A percentile compares a stretch with the other conserved stretches of the same genome.
Conservation (phyloP, 768 basidiomycete genomes). For the Suillus brevipes region DNA sequence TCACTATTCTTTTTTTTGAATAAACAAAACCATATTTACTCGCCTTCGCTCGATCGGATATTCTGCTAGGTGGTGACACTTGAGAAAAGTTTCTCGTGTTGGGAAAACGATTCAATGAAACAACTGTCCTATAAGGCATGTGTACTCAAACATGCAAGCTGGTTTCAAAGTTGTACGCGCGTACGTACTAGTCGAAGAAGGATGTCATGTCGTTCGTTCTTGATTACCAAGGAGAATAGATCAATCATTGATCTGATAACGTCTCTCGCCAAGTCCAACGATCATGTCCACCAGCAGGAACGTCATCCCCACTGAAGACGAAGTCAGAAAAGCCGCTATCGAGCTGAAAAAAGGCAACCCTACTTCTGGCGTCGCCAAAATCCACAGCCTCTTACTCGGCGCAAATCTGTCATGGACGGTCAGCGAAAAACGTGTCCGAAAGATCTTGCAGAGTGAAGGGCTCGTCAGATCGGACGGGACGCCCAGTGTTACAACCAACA, state of each 20-base stretch:
- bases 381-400: constrained; percentile 61
- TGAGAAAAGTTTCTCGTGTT: neutral
- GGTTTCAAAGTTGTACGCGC: neutral
- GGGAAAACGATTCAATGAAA: neutral
- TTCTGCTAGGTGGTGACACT: neutral
- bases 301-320: constrained; percentile 56
- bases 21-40: neutral
- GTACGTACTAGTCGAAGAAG: neutral
- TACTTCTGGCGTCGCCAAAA: constrained; percentile 67
- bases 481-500: constrained; percentile 8
- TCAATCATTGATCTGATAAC: neutral
- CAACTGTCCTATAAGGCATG: neutral
- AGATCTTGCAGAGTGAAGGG: constrained; percentile 63
- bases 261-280: neutral
- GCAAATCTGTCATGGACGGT: constrained; percentile 71
- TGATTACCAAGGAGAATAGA: neutral
- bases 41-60: too few species aligned
- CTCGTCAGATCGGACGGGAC: constrained; percentile 35
- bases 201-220: neutral
- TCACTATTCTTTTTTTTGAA: too few species aligned
- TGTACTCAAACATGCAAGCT: neutral
- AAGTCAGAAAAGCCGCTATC: constrained; percentile 55
- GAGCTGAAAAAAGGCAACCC: constrained; percentile 59
- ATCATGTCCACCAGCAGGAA: constrained; percentile 9
- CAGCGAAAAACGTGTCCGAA: constrained; percentile 80